Conservation (phyloP, 2,329 filamentous ascomycete genomes). For the Paramyrothecium roridum region DNA sequence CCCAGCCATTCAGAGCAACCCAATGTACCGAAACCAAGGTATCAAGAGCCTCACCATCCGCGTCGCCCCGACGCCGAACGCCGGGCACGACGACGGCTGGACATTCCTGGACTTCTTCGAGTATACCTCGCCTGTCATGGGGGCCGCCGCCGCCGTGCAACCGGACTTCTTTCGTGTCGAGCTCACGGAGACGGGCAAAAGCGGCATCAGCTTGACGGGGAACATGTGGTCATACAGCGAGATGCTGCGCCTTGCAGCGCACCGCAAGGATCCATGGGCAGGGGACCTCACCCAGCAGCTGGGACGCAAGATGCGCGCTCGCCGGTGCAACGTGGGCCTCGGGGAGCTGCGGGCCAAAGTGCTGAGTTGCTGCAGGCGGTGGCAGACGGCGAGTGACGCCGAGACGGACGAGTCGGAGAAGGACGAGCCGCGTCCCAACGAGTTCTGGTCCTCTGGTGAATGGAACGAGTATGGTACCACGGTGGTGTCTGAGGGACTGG, state of each 20-base stretch:
- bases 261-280: no score
- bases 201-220: conserved; percentile 8
- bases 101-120: conserved; percentile 35
- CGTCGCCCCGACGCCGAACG: conserved; percentile 24
- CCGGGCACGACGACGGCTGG: conserved; percentile 11
- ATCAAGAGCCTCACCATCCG: conserved; percentile 41
- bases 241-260: not conserved
- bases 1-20: not conserved
- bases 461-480: not conserved
- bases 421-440: conserved; percentile 5
- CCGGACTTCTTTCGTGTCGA: conserved; percentile 32
- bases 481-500: not conserved
- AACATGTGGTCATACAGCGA: conserved; percentile 10
- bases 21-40: no score
- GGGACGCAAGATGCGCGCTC: conserved; percentile 6
- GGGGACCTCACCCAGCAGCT: conserved; percentile 2
- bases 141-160: conserved; percentile 26
- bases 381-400: conserved; percentile 8
- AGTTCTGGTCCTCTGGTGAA: not conserved
- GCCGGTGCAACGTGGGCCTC: not conserved
- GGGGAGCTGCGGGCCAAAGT: conserved; percentile 4
- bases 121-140: conserved; percentile 19
- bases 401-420: conserved; percentile 7
- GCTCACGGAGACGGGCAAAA: conserved; percentile 15
- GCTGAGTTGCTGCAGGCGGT: conserved; percentile 7